Base-by-base conservation (phyloP, 257 asterid genomes). In the Lavandula angustifolia region DNA sequence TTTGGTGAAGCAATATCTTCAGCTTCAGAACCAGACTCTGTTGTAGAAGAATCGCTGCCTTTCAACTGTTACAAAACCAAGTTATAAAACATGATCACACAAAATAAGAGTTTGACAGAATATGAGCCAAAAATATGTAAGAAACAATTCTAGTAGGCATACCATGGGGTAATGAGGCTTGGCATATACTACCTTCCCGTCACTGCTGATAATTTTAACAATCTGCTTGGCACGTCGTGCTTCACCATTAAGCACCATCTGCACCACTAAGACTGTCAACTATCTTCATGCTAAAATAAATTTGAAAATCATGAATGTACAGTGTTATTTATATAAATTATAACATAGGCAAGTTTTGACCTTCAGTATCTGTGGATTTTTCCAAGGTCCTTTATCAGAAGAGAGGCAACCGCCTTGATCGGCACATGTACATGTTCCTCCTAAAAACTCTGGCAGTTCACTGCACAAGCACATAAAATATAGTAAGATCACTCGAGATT, bases 341-440 rank as follows among this genome's bases (percentile, higher is more conserved):
- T 13, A 66, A 43, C 40, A 43, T 33, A 67, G 9, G 58, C 14
- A 62, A 33, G 41, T 11, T 27, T 52, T 37, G 75, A 85, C 96
- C 96, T 88, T 85, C 66, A 84, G 73, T 64, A 88, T 82, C 50
- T 79, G 86, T 2, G 89, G 91, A 75, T 85, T 77, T 72, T 84
- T 84, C 95, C 96, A 88, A 41, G 96, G 96, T 46, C 95, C 96
- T 79, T 88, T 88, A 75, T 85, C 96, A 54, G 96, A 88, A 55
- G 77, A 86, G 54, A 88, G 81, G 69, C 96, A 88, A 44, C 95
- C 96, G 48, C 95, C 94, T 74, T 81, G 78, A 73, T 83, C 84
- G 29, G 91, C 87, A 75, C 96, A 88, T 42, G 82, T 78, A 56
- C 96, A 87, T 53, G 46, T 73, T 66, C 96, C 96, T 51, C 96